Evolutionary conservation across 306 rosid species (phyloP).

Genomic region (Vicia sativa): DNA sequence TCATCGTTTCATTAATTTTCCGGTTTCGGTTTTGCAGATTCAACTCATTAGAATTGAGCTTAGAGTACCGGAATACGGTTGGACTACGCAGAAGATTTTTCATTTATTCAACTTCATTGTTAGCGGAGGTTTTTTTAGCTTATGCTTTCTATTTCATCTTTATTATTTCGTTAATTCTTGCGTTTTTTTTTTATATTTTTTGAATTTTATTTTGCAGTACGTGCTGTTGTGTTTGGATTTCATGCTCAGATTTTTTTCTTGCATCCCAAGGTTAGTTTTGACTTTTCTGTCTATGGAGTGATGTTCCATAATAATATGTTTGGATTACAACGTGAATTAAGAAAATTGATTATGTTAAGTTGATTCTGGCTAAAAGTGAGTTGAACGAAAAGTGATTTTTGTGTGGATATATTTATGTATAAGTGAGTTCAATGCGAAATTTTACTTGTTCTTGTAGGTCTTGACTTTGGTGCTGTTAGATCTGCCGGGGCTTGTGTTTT

Average conservation of each 20-base stretch:
- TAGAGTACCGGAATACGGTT: slow-evolving; percentile 89
- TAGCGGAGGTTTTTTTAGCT: slow-evolving; percentile 62
- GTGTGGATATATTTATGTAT: no score
- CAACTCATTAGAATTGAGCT: slow-evolving; percentile 81
- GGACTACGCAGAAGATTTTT: slow-evolving; percentile 89
- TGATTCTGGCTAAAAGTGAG: no score
- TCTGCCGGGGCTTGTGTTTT: slow-evolving; percentile 81
- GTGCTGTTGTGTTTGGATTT: slow-evolving; percentile 83
- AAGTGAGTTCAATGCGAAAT: no score
- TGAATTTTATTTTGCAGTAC: slow-evolving; percentile 50
- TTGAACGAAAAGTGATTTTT: no score
- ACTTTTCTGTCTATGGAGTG: not conserved
- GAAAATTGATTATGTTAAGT: not conserved
- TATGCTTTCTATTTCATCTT: not conserved
- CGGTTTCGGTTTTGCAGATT: slow-evolving; percentile 47
- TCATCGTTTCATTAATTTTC: not conserved
- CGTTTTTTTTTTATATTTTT: not conserved
- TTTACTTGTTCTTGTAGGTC: slow-evolving; percentile 59
- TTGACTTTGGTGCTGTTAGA: slow-evolving; percentile 60
- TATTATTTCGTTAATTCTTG: no score
- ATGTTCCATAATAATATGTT: not conserved
- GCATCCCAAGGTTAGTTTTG: slow-evolving; percentile 65
- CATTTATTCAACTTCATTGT: slow-evolving; percentile 90
- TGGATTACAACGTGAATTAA: no score
- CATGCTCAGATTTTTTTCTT: slow-evolving; percentile 62